A percentile compares a stretch with the other conserved stretches of the same genome.
Evolutionary conservation across 306 rosid genomes (phyloP).

Genomic region (Ammopiptanthus mongolicus): DNA sequence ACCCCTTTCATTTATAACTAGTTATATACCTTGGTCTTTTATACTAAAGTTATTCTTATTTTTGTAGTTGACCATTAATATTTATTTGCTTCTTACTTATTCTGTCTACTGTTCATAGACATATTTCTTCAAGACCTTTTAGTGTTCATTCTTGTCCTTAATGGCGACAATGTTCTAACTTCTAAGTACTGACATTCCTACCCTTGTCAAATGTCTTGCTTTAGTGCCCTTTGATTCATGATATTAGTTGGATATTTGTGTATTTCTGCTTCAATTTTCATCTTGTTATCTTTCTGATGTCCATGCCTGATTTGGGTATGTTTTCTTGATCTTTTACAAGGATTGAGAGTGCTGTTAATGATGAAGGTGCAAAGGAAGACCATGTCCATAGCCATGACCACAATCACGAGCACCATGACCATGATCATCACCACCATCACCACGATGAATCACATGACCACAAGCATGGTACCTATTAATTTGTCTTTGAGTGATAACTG

Average conservation of each 20-base stretch:
- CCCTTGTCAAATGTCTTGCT: slow-evolving; percentile 12
- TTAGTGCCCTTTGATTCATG: neutral
- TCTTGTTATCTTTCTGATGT: neutral
- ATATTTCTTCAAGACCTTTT: neutral
- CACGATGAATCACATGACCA: slow-evolving; percentile 58
- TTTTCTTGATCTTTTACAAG: slow-evolving; percentile 37
- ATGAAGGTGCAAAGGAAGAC: slow-evolving; percentile 58
- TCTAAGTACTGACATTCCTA: neutral
- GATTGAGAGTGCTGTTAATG: slow-evolving; percentile 74
- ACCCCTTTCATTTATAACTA: neutral
- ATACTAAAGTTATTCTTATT: neutral
- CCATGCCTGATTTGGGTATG: slow-evolving; percentile 19
- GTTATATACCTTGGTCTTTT: neutral
- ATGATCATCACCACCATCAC: slow-evolving; percentile 47
- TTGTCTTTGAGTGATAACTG: neutral
- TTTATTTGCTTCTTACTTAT: neutral
- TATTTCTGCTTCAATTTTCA: neutral
- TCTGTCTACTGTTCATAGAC: neutral
- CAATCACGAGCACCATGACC: slow-evolving; percentile 35
- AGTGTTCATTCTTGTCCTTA: neutral
- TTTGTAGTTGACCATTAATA: neutral
- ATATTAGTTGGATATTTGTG: neutral
- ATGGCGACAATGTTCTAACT: neutral
- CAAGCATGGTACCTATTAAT: slow-evolving; percentile 59
- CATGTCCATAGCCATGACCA: slow-evolving; percentile 44